Evolutionary conservation across 1,284 basidiomycete species (phyloP), one percentile per base, ranked within the genome.

Genomic region (Ganoderma meredithae): DNA sequence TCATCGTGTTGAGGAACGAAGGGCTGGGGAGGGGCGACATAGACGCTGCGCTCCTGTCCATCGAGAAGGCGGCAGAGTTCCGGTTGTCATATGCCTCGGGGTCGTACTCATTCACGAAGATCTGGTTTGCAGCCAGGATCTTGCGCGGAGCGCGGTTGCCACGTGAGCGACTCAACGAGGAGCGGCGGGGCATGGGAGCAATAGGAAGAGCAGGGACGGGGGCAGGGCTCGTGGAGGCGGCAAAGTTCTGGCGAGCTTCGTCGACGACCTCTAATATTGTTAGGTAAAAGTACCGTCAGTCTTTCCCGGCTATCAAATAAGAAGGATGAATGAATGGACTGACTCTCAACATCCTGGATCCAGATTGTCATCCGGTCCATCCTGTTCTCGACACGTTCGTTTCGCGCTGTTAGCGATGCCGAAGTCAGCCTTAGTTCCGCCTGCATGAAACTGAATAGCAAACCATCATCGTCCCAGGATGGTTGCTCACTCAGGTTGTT

Each of bases 271-370:
- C 92, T 93, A 76, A 66, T 77, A 36, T 36, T 12, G 33, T 62
- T 62, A 60, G 17, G 36, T 41, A 60, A 60, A 25, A 19, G 15
- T 31, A 27, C 4, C 31, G 49, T 62, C 15, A 56, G 58, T 40
- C 22, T 69, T 22, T 56, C 5, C 41, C 36, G 55, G 39, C 1
- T 17, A 60, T 63, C 55, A 68, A 52, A 17, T 63, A 17, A 33
- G 36, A 66, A 33, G 36, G 66, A 31, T 61, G 63, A 72, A 55
- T 39, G 64, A 71, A 55, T 49, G 25, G 7, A 85, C 91, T 76
- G 76, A 94, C 92, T 90, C 79, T 94, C 92, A 12, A 93, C 90
- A 67, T 87, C 91, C 72, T 86, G 86, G 79, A 93, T 90, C 93
- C 92, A 94, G 63, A 89, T 80, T 1, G 87, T 85, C 88, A 94